Evolutionary conservation across 495 filamentous ascomycete species (phyloP).

Genomic region (Penicillium psychrofluorescens): DNA sequence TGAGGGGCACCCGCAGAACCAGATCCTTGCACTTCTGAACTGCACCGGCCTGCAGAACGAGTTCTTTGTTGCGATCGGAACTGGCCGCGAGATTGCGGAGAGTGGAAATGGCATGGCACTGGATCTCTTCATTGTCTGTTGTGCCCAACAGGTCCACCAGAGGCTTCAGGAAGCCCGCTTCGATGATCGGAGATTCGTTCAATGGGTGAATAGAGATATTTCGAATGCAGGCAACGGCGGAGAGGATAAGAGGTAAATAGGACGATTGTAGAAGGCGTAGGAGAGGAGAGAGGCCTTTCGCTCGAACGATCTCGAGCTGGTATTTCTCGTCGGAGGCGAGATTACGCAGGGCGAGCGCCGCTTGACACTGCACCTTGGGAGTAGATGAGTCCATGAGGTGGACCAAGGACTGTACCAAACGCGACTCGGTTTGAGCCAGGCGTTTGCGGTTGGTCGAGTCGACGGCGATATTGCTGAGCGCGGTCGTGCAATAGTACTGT

Average conservation of each 20-base stretch:
- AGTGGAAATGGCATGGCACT: conserved; percentile 97
- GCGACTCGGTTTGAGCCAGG: conserved; percentile 79
- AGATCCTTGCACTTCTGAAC: conserved; percentile 98
- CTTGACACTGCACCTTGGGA: conserved; percentile 97
- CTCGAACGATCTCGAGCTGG: conserved; percentile 91
- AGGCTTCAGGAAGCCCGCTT: conserved; percentile 90
- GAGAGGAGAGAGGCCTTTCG: conserved; percentile 74
- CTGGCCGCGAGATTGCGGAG: conserved; percentile 92
- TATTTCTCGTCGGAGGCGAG: conserved; percentile 98
- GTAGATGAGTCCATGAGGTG: conserved; percentile 96
- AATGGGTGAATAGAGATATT: conserved; percentile 99
- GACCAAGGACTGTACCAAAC: conserved; percentile 86
- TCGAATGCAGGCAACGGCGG: conserved; percentile 94
- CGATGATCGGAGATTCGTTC: conserved; percentile 99
- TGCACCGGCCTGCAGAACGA: conserved; percentile 91
- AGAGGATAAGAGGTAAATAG: conserved; percentile 91
- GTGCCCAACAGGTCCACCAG: conserved; percentile 89
- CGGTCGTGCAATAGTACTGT: conserved; percentile 98
- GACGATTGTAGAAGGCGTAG: conserved; percentile 87
- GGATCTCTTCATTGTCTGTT: conserved; percentile 97
- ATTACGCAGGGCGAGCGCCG: conserved; percentile 87
- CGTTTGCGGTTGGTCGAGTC: conserved; percentile 85
- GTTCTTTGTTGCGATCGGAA: conserved; percentile 92
- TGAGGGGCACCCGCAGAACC: conserved; percentile 85
- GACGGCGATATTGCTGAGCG: conserved; percentile 96